phyloP scores from a whole-genome alignment of 805 yeast species.

The Starmerella kuoi region DNA sequence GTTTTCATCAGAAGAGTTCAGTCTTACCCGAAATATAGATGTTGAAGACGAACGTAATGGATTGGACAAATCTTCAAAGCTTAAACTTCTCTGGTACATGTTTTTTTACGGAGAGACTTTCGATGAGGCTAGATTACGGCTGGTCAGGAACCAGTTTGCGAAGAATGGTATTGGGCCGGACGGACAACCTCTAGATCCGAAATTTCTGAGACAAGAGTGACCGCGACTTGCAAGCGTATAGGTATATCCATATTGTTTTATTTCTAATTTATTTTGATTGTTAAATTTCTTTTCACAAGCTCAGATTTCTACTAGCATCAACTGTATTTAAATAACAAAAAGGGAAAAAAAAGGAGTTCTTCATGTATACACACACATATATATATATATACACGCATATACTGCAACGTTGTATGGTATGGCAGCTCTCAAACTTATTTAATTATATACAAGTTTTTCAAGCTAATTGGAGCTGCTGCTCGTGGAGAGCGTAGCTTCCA shows the following conservation, averaged over 20 bases:
- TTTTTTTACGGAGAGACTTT: constrained; percentile 38
- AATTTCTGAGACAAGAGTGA: constrained; percentile 33
- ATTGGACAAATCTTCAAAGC: constrained; percentile 43
- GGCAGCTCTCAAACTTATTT: too few species aligned
- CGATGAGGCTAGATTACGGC: constrained; percentile 56
- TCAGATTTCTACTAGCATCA: too few species aligned
- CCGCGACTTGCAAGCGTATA: background rate
- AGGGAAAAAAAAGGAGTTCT: too few species aligned
- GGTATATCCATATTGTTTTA: background rate
- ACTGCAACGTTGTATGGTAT: too few species aligned
- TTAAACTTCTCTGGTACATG: constrained; percentile 45
- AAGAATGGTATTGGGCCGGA: constrained; percentile 47
- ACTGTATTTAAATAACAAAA: too few species aligned
- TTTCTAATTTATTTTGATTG: background rate
- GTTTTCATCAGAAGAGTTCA: constrained; percentile 46
- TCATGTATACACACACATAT: too few species aligned
- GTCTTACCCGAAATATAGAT: constrained; percentile 37
- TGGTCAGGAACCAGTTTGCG: constrained; percentile 36
- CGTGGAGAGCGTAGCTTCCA: constrained; percentile 97
- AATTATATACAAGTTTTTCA: background rate
- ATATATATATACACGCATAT: too few species aligned
- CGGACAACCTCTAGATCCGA: constrained; percentile 59
- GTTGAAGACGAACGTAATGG: constrained; percentile 51
- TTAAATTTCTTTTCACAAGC: background rate
- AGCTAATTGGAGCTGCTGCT: constrained; percentile 39